Evolutionary conservation across 495 filamentous ascomycete genomes (phyloP), one percentile per base, ranked within the genome.

Genomic region (Penicillium cataractarum): DNA sequence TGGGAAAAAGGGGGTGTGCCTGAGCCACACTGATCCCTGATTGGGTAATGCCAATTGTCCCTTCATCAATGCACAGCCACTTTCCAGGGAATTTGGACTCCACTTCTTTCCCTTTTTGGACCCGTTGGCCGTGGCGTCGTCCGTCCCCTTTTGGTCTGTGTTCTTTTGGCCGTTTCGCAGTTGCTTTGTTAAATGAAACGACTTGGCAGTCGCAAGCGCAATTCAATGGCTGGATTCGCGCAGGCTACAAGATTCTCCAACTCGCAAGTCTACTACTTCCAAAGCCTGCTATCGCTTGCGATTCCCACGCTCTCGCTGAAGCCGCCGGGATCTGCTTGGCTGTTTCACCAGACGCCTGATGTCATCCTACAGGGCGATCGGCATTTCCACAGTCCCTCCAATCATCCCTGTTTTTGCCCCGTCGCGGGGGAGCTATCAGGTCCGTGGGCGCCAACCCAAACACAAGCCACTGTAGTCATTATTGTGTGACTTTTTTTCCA

Each of bases 331-430:
- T 57, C 64, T 63, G 39, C 61, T 42, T 65, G 59, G 64, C 58
- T 63, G 74, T 78, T 78, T 77, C 74, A 75, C 71, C 61, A 72
- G 64, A 72, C 77, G 75, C 77, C 64, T 79, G 75, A 79, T 79
- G 77, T 79, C 77, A 78, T 78, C 64, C 56, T 55, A 61, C 58
- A 62, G 40, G n/a, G 9, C 57, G 73, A 78, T 74, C 73, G 59
- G 61, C 70, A 52, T 46, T 37, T 58, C 62, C 70, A 59, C 60
- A 63, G 61, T 62, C 33, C 55, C 65, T 68, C 65, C 70, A 71
- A 73, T 68, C 65, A 72, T 64, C 64, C 60, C 52, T 44, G 31
- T 32, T 26, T 35, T 52, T 27, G 46, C 55, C 29, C 40, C 33
- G 24, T 35, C 35, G 57, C 57, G 40, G 56, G 58, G 58, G 44